These are phyloP conservation scores for Termitomyces bulborhizus DNA, from an alignment of 768 basidiomycete species.

Conservation along the genomic window DNA sequence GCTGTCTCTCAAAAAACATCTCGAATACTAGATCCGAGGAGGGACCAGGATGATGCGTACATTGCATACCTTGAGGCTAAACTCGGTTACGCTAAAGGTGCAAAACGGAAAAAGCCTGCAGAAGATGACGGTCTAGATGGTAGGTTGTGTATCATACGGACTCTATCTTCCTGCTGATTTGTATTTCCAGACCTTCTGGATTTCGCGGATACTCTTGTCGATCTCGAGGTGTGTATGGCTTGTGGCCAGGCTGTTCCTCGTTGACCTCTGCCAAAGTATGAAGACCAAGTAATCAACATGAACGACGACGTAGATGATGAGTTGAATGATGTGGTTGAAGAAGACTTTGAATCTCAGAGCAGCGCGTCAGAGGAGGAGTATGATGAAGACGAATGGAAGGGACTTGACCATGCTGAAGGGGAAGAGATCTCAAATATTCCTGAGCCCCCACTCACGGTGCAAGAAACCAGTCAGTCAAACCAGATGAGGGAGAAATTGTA, in stretches of 20 bases:
- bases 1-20: constrained; percentile 3
- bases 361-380: constrained; percentile 10
- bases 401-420: not conserved
- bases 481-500: not conserved
- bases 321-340: not conserved
- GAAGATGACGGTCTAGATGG: constrained; percentile 85
- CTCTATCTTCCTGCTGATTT: not conserved
- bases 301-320: not conserved
- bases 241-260: not conserved
- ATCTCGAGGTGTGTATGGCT: constrained; percentile 7
- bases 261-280: not conserved
- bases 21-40: constrained; percentile 22
- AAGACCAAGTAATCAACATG: not conserved
- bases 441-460: not conserved
- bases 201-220: constrained; percentile 35
- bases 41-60: constrained; percentile 76
- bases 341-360: not conserved
- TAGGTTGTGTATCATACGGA: constrained; percentile 23
- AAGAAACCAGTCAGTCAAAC: constrained; percentile 3
- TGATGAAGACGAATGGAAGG: constrained; percentile 7
- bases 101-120: constrained; percentile 36
- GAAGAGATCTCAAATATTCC: constrained; percentile 14
- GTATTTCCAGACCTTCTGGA: constrained; percentile 45
- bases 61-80: constrained; percentile 80
- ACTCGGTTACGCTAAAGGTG: constrained; percentile 49